Percentiles rank a stretch among this genome's conserved stretches.
phyloP scores from a whole-genome alignment of 257 asterid genomes.

The Rehmannia glutinosa region DNA sequence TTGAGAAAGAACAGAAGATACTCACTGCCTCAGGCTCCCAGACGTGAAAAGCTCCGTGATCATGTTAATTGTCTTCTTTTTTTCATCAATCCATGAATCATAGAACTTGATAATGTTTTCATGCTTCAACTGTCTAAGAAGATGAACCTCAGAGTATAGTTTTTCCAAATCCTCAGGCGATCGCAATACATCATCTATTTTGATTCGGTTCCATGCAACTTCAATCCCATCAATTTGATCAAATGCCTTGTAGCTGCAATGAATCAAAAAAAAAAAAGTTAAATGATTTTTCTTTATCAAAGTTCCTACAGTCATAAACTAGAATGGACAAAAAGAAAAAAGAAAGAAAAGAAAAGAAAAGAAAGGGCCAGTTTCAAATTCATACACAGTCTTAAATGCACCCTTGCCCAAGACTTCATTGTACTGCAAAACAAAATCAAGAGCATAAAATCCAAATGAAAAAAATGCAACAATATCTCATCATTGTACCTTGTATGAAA shows the following conservation, averaged over 20 bases:
- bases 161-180: slow-evolving; percentile 61
- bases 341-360: not conserved
- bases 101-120: slow-evolving; percentile 40
- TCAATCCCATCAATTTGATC: slow-evolving; percentile 66
- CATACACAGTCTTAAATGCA: slow-evolving; percentile 67
- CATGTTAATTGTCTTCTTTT: slow-evolving; percentile 67
- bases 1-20: not conserved
- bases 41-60: slow-evolving; percentile 78
- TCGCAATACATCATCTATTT: slow-evolving; percentile 49
- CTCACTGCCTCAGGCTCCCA: slow-evolving; percentile 75
- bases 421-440: slow-evolving; percentile 36
- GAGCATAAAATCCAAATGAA: not conserved
- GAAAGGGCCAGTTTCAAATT: slow-evolving; percentile 7
- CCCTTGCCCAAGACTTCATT: slow-evolving; percentile 65
- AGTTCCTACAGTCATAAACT: not conserved
- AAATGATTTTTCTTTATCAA: not conserved
- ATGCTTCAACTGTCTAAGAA: slow-evolving; percentile 56
- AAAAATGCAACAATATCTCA: not conserved
- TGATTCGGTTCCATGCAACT: slow-evolving; percentile 74
- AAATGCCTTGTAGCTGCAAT: slow-evolving; percentile 54
- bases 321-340: not conserved
- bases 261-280: not conserved
- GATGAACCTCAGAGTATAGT: slow-evolving; percentile 60
- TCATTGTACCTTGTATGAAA: too few species aligned
- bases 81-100: slow-evolving; percentile 58